Evolutionary conservation across 805 yeast genomes (phyloP).

Genomic region (Candida ponderosae): DNA sequence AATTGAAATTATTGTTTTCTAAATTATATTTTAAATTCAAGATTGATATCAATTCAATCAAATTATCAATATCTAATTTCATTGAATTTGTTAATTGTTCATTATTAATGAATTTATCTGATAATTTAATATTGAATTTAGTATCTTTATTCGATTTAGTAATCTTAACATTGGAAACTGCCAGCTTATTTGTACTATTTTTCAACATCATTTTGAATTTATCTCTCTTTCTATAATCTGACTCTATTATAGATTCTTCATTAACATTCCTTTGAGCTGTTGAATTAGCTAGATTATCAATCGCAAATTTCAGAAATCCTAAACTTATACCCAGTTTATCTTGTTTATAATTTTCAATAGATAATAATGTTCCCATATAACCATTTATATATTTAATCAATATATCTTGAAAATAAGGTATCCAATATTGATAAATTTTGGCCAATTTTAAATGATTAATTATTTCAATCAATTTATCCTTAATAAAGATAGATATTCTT

Average conservation of each 20-base stretch:
- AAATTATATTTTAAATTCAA: slow-evolving; percentile 33
- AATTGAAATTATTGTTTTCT: slow-evolving; percentile 28
- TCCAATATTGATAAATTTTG: slow-evolving; percentile 7
- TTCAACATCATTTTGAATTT: no score
- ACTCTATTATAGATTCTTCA: no score
- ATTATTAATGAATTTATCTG: slow-evolving; percentile 25
- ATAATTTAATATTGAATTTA: no score
- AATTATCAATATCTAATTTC: slow-evolving; percentile 26
- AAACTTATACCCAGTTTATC: slow-evolving; percentile 37
- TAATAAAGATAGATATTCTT: slow-evolving; percentile 33
- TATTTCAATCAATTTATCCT: slow-evolving; percentile 25
- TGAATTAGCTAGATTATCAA: slow-evolving; percentile 27
- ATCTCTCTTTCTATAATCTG: no score
- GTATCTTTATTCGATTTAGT: no score
- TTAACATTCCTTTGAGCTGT: slow-evolving; percentile 1
- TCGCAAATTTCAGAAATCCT: slow-evolving; percentile 32
- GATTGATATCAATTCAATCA: slow-evolving; percentile 33
- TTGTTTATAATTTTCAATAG: slow-evolving; percentile 38
- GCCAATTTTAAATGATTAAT: slow-evolving; percentile 2
- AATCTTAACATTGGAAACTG: no score
- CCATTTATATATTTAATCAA: slow-evolving; percentile 30
- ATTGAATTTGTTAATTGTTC: slow-evolving; percentile 27
- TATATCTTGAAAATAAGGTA: slow-evolving; percentile 20
- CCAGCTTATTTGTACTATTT: no score
- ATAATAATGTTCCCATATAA: slow-evolving; percentile 35